Evolutionary conservation across 2,329 filamentous ascomycete genomes (phyloP).

Genomic region (Cladorrhinum sp.): DNA sequence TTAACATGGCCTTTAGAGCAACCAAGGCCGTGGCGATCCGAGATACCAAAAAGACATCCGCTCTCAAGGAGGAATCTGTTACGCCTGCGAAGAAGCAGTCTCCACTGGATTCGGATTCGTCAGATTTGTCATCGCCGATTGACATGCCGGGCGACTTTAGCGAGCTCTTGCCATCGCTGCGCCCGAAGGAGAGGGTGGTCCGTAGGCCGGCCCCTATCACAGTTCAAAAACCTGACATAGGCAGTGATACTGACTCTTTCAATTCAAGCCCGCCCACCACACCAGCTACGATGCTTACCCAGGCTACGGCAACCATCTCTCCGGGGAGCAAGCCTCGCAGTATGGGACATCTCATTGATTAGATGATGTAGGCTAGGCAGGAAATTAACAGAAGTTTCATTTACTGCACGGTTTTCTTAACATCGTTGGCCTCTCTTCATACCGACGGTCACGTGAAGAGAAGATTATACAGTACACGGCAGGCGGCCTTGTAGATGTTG

Average conservation of each 20-base stretch:
- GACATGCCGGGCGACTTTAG: slow-evolving; percentile 20
- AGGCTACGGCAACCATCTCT: slow-evolving; percentile 40
- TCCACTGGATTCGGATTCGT: slow-evolving; percentile 20
- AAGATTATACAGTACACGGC: too few relatives aligned
- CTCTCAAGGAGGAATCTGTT: background rate
- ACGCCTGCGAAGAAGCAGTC: slow-evolving; percentile 8
- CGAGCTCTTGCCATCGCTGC: slow-evolving; percentile 24
- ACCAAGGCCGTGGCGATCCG: slow-evolving; percentile 39
- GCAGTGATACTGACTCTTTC: background rate
- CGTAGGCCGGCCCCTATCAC: slow-evolving; percentile 13
- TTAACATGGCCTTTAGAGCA: slow-evolving; percentile 44
- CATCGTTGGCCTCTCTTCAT: too few relatives aligned
- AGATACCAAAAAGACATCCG: slow-evolving; percentile 20
- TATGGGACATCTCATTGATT: slow-evolving; percentile 40
- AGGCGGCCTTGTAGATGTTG: too few relatives aligned
- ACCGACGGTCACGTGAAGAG: too few relatives aligned
- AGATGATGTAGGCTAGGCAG: background rate
- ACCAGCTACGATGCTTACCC: background rate
- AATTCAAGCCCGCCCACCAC: slow-evolving; percentile 9
- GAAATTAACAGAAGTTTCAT: background rate
- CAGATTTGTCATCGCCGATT: slow-evolving; percentile 26
- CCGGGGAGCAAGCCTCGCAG: slow-evolving; percentile 41
- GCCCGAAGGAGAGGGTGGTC: slow-evolving; percentile 27
- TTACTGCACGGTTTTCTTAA: too few relatives aligned
- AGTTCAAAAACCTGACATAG: background rate